phyloP scores from a whole-genome alignment of 139 green algal genomes.

The Eudorina sp. region DNA sequence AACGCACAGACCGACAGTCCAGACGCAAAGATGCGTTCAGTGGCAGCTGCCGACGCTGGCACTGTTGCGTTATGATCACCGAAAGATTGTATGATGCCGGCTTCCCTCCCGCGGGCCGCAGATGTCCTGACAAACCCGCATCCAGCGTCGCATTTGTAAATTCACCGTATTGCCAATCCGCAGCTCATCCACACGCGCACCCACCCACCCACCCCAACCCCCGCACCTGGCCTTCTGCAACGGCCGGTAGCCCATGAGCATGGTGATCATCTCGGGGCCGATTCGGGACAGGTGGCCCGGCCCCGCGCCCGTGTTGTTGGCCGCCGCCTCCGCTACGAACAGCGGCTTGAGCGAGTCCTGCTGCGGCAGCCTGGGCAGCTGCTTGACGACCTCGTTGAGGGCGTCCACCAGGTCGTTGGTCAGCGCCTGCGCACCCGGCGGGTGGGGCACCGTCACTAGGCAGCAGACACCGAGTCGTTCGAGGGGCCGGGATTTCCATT shows the following conservation, averaged over 20 bases:
- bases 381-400: conserved; percentile 52
- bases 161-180: too few relatives aligned
- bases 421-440: conserved; percentile 61
- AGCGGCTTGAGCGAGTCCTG: conserved; percentile 48
- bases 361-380: conserved; percentile 56
- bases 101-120: too few relatives aligned
- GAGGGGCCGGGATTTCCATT: too few relatives aligned
- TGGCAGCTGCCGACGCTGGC: too few relatives aligned
- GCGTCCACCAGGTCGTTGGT: conserved; percentile 59
- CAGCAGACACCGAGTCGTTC: too few relatives aligned
- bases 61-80: neutral
- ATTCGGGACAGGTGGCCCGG: neutral
- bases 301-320: neutral
- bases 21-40: neutral
- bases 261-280: conserved; percentile 46
- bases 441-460: too few relatives aligned
- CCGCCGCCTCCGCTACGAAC: conserved; percentile 44
- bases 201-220: neutral
- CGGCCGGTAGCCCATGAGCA: conserved; percentile 47
- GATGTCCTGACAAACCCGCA: too few relatives aligned
- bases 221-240: conserved; percentile 53
- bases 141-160: too few relatives aligned
- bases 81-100: too few relatives aligned
- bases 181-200: too few relatives aligned
- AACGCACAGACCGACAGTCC: too few relatives aligned